Evolutionary conservation across 2,329 filamentous ascomycete genomes (phyloP).

Genomic region (Teratosphaeria epicoccoides): DNA sequence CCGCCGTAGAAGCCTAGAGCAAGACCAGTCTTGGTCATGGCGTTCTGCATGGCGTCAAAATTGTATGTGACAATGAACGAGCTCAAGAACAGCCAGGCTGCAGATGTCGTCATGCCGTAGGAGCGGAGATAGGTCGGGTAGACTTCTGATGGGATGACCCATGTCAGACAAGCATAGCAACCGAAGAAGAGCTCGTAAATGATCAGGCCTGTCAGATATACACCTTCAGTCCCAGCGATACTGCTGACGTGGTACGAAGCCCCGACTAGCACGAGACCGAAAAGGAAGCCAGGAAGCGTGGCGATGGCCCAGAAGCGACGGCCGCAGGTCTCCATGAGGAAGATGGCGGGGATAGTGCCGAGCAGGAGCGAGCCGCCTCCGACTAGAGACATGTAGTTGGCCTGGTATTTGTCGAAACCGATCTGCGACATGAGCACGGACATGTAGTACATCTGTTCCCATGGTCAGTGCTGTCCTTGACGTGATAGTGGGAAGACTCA

Average conservation of each 20-base stretch:
- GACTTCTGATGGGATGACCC: constrained; percentile 48
- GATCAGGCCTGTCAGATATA: constrained; percentile 58
- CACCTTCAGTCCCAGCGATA: constrained; percentile 31
- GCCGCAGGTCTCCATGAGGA: constrained; percentile 63
- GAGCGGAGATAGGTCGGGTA: constrained; percentile 62
- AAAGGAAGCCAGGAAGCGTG: constrained; percentile 62
- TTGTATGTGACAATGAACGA: constrained; percentile 69
- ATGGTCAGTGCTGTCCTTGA: neutral
- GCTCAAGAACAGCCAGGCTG: constrained; percentile 57
- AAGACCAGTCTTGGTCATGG: constrained; percentile 57
- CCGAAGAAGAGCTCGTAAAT: constrained; percentile 61
- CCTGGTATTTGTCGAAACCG: constrained; percentile 50
- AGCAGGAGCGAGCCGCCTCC: constrained; percentile 57
- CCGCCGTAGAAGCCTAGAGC: constrained; percentile 64
- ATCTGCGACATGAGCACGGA: constrained; percentile 55
- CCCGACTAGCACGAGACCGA: constrained; percentile 58
- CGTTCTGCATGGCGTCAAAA: constrained; percentile 57
- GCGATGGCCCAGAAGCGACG: constrained; percentile 64
- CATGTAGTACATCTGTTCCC: constrained; percentile 55
- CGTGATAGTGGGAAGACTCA: constrained; percentile 3
- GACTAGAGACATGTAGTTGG: constrained; percentile 66
- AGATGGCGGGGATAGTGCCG: constrained; percentile 30
- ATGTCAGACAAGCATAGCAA: constrained; percentile 18
- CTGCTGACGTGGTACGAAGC: constrained; percentile 49
- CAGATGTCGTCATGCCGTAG: constrained; percentile 64